Base-by-base conservation (phyloP, 371 early-diverging fungal species). In the Lichtheimia hyalospora region DNA sequence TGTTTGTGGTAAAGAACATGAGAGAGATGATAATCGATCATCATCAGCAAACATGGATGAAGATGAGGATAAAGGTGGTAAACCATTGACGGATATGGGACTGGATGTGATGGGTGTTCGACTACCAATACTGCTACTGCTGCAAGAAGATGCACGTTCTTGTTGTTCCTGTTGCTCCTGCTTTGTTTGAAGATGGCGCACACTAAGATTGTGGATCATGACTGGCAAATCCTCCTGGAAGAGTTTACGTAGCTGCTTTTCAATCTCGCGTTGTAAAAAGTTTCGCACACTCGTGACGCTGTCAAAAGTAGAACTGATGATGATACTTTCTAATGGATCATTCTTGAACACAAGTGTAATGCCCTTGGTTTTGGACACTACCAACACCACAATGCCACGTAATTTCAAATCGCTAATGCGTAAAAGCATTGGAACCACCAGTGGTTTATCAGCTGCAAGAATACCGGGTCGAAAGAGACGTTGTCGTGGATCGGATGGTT, bases 321-420 rank as follows among this genome's bases (percentile, higher is more conserved):
- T 84, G 34, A 99, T 93, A 0, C 86, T 86, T 48, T 96, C 96
- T 28, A 99, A 74, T 15, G 99, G 98, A 61, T 97, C 97, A 66
- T 95, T 97, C 67, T 97, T 96, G 70, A 99, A 97, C 5, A 91
- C 94, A 40, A 98, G 84, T 1, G 98, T 96, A 40, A 97, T 87
- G 25, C 98, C 98, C 67, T 90, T 90, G 49, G 86, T 81, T 69
- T 93, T 90, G 58, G 94, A 95, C 4, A 97, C 93, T 0, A 93
- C 95, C 20, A 99, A 79, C 2, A 92, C 93, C n/a, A 96, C 85
- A 59, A 97, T 96, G 1, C 97, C 99, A 28, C 93, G 83, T 16
- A 99, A 71, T 52, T 88, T 86, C 5, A 99, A 78, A 52, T 94
- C 88, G 58, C 90, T 89, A 40, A 99, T 94, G 52, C 93, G 85